Base-by-base conservation (phyloP, 768 basidiomycete genomes). In the Lyophyllum atratum region DNA sequence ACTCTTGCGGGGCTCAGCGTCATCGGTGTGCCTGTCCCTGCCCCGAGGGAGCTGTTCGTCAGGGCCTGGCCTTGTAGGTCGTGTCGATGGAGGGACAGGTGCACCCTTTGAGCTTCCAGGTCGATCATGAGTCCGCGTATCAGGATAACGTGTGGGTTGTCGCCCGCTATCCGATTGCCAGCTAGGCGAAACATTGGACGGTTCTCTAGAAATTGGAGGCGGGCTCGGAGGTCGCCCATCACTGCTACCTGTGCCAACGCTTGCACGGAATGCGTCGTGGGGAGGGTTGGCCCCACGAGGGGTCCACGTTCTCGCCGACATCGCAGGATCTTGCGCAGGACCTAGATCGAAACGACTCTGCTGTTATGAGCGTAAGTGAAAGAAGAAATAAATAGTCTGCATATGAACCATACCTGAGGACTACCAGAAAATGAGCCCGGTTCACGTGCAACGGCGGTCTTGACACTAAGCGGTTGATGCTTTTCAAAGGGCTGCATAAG, bases 121-220 rank as follows among this genome's bases (percentile, higher is more conserved):
- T 54, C 62, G 52, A 49, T 55, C 53, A 5, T 48, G 52, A 44
- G 40, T 56, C 15, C 57, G 57, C 42, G 34, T 55, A 9, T 62
- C 66, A 25, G 55, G 58, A 51, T 60, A 52, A 11, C 62, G 68
- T 2, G 52, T 12, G 22, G 47, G 33, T n/a, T 54, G 52, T 33
- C 61, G 55, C 39, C 54, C 54, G 9, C 39, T 58, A 11, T 66
- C 61, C 19, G 62, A 25, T n/a, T 63, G 60, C 56, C 68, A 69
- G 21, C 58, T 56, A 17, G 64, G 62, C 21, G 70, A 68, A 15
- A 62, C 43, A n/a, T 58, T 57, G 5, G 74, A 69, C 2, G 68
- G 64, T 45, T 71, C 68, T 51, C 69, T 64, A 10, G 70, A 63
- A 28, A 65, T 57, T 2, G 70, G 72, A 25, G 72, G 70, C 19